These are phyloP conservation scores for Entomortierella beljakovae DNA, from an alignment of 192 early-diverging fungal genomes.

Conservation along the genomic window DNA sequence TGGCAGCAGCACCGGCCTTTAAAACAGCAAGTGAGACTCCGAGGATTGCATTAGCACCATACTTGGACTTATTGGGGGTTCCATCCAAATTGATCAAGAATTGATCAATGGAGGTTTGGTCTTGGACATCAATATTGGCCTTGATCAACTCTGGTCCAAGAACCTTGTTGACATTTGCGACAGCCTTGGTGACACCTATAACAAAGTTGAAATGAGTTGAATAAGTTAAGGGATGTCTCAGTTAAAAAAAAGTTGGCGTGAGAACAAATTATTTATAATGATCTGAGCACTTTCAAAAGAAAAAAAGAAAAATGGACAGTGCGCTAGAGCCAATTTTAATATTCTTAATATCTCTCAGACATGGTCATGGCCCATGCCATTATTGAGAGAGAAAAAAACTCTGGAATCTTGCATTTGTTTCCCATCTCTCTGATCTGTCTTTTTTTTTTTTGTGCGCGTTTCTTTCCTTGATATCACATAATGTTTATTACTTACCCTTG, in stretches of 20 bases:
- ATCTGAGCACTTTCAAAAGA: too few species aligned
- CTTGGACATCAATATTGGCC: conserved; percentile 83
- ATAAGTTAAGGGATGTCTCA: neutral
- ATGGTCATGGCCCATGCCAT: neutral
- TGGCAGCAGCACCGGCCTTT: conserved; percentile 95
- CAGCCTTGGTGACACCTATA: conserved; percentile 89
- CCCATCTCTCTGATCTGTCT: too few species aligned
- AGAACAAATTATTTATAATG: neutral
- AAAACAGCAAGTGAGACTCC: conserved; percentile 97
- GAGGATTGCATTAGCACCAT: conserved; percentile 98
- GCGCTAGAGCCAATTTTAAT: neutral
- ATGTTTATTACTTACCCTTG: conserved; percentile 76
- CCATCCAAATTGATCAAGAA: conserved; percentile 95
- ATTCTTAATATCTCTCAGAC: neutral
- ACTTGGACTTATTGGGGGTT: conserved; percentile 94
- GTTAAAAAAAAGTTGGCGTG: neutral
- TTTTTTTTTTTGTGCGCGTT: too few species aligned
- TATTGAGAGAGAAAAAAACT: neutral
- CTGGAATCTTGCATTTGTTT: too few species aligned
- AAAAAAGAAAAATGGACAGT: neutral
- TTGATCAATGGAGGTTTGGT: conserved; percentile 91
- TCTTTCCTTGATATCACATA: too few species aligned
- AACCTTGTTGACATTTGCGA: conserved; percentile 90
- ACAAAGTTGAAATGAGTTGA: neutral
- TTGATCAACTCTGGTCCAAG: conserved; percentile 89